Evolutionary conservation across 768 basidiomycete species (phyloP), one percentile per base, ranked within the genome.

Genomic region (Panaeolus papilionaceus): DNA sequence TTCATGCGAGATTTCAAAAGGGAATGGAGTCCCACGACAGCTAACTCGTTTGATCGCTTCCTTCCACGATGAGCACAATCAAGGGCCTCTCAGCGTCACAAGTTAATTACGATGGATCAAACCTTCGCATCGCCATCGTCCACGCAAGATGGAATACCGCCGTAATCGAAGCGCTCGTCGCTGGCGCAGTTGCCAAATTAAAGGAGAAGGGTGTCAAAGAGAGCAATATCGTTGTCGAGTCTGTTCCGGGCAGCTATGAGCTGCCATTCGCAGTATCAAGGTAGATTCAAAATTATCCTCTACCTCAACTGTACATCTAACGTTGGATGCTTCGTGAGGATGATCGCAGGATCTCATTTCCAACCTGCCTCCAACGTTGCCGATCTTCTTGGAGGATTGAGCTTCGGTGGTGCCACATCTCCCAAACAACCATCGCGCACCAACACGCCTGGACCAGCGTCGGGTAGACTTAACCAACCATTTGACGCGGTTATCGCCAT

Each of bases 401-500:
- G 72, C 71, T 82, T 88, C 66, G 77, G 81, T 8, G 73, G 72
- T 65, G 71, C 77, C 58, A 68, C 74, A 5, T 75, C 80, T 10
- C 75, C 79, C 45, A 78, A 75, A 61, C 63, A 75, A 10, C 74
- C 77, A 37, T 86, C 90, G 69, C 85, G 86, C 66, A 80, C 87
- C 26, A 81, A 80, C 23, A 87, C 89, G 18, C 85, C 88, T 16
- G 81, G 86, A 16, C 80, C 88, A 2, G 75, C 81, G 28, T 71
- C 70, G 26, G 65, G 74, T 64, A 69, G 65, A 39, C 33, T 49
- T 26, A 38, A 38, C 47, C 73, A 75, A 67, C 92, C 97, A 0
- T 98, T 99, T 72, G 92, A 97, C 77, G 98, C 96, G 14, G 90
- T 98, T 70, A 97, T 99, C 77, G 96, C 98, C 64, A 94, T 99